These are phyloP conservation scores for Podospora anserina DNA, from an alignment of 495 filamentous ascomycete genomes.

Conservation along the genomic window DNA sequence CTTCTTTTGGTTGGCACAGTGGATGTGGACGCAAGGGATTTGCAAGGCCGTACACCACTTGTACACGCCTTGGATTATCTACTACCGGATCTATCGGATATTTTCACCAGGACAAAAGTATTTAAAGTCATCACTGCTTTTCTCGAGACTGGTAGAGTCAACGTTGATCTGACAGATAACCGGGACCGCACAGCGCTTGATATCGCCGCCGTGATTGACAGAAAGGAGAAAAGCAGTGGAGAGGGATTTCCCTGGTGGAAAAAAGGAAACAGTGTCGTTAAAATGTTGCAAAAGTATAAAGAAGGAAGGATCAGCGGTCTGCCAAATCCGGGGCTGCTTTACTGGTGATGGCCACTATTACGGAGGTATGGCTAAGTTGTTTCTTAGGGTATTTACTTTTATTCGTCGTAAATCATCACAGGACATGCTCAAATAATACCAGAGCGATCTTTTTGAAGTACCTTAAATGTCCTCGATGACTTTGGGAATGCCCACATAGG, in stretches of 20 bases:
- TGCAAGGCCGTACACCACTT: background rate
- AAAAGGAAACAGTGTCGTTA: background rate
- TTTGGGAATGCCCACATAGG: no score
- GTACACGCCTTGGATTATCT: background rate
- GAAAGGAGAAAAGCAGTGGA: no score
- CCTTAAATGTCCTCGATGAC: no score
- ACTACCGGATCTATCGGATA: background rate
- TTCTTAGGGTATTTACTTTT: background rate
- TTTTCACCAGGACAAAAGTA: accelerated
- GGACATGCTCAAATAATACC: no score
- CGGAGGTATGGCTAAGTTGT: background rate
- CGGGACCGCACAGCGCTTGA: background rate
- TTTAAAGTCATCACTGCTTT: background rate
- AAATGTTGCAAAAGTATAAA: background rate
- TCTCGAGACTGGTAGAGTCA: background rate
- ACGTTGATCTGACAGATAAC: background rate
- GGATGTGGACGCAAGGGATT: background rate
- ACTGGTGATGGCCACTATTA: background rate
- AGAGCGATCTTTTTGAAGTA: no score
- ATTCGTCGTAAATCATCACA: no score
- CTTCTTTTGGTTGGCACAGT: background rate
- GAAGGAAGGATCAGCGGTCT: background rate
- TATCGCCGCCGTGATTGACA: background rate
- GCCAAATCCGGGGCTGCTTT: background rate
- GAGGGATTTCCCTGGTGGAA: background rate